Conservation (phyloP, 2,329 filamentous ascomycete species). For the Elsinoe ampelina region DNA sequence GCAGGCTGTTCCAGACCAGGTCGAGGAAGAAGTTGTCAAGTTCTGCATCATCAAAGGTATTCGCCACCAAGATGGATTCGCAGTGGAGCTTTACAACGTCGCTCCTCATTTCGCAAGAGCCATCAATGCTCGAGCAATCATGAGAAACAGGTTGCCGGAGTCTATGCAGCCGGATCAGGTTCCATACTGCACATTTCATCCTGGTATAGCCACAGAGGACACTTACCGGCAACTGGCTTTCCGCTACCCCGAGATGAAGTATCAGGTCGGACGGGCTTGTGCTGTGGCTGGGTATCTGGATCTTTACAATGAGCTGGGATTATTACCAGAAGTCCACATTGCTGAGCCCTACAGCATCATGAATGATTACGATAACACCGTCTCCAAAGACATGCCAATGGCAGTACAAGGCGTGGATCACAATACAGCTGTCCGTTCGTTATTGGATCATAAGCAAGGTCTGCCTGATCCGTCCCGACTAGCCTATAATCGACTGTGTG, state of each 20-base stretch:
- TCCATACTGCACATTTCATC: conserved; percentile 38
- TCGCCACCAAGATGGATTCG: conserved; percentile 13
- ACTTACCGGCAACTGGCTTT: conserved; percentile 29
- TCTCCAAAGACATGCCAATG: conserved; percentile 10
- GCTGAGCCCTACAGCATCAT: conserved; percentile 33
- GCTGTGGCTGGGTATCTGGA: conserved; percentile 31
- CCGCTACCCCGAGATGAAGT: conserved; percentile 25
- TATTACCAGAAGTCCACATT: conserved; percentile 33
- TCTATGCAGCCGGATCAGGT: conserved; percentile 20
- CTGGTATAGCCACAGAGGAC: conserved; percentile 29
- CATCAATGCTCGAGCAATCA: conserved; percentile 29
- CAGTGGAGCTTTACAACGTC: conserved; percentile 13
- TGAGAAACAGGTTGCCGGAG: conserved; percentile 30
- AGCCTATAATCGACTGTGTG: not conserved
- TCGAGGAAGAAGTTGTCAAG: too few species aligned
- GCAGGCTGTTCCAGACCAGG: too few species aligned
- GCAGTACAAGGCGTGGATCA: conserved; percentile 18
- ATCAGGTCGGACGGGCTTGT: conserved; percentile 34
- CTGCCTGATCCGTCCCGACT: not conserved
- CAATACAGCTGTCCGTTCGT: conserved; percentile 28
- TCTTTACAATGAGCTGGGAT: conserved; percentile 30
- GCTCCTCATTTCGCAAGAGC: conserved; percentile 19
- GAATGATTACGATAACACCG: conserved; percentile 28
- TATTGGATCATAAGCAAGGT: conserved; percentile 19
- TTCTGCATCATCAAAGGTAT: too few species aligned